Evolutionary conservation across 495 filamentous ascomycete species (phyloP).

Genomic region (Ramalina peruviana): DNA sequence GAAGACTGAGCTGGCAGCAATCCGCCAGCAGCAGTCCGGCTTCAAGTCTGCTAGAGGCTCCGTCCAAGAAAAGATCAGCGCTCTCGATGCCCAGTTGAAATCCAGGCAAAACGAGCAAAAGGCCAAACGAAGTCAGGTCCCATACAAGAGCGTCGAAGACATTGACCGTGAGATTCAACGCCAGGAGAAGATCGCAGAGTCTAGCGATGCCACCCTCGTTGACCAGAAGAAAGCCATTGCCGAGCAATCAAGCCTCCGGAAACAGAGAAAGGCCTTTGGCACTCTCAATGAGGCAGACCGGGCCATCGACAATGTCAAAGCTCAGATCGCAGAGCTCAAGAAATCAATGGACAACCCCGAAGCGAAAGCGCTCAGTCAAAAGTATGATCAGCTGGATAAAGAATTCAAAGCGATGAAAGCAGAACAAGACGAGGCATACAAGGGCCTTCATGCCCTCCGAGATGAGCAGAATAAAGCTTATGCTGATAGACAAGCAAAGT

Average conservation of each 20-base stretch:
- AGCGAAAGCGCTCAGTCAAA: slow-evolving; percentile 69
- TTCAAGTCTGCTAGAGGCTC: slow-evolving; percentile 65
- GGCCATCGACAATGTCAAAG: slow-evolving; percentile 69
- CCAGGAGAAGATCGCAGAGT: slow-evolving; percentile 72
- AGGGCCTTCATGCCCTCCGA: slow-evolving; percentile 71
- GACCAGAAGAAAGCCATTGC: slow-evolving; percentile 89
- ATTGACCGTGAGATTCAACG: slow-evolving; percentile 66
- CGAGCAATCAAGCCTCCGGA: slow-evolving; percentile 69
- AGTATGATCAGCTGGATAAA: slow-evolving; percentile 64
- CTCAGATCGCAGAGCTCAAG: slow-evolving; percentile 69
- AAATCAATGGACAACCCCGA: slow-evolving; percentile 88
- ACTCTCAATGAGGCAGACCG: slow-evolving; percentile 70
- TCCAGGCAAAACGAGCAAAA: slow-evolving; percentile 74
- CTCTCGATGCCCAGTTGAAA: slow-evolving; percentile 69
- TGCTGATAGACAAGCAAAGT: slow-evolving; percentile 73
- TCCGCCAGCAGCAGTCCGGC: slow-evolving; percentile 66
- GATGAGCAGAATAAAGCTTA: slow-evolving; percentile 77
- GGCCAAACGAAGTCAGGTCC: slow-evolving; percentile 55
- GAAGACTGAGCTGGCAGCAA: slow-evolving; percentile 50
- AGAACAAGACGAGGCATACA: slow-evolving; percentile 77
- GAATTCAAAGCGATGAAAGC: slow-evolving; percentile 82
- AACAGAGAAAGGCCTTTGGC: slow-evolving; percentile 79
- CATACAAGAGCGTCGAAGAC: slow-evolving; percentile 77
- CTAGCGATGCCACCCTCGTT: slow-evolving; percentile 79
- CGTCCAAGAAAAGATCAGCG: slow-evolving; percentile 75